Evolutionary conservation across 495 filamentous ascomycete genomes (phyloP), one percentile per base, ranked within the genome.

Genomic region (Tuber brumale): DNA sequence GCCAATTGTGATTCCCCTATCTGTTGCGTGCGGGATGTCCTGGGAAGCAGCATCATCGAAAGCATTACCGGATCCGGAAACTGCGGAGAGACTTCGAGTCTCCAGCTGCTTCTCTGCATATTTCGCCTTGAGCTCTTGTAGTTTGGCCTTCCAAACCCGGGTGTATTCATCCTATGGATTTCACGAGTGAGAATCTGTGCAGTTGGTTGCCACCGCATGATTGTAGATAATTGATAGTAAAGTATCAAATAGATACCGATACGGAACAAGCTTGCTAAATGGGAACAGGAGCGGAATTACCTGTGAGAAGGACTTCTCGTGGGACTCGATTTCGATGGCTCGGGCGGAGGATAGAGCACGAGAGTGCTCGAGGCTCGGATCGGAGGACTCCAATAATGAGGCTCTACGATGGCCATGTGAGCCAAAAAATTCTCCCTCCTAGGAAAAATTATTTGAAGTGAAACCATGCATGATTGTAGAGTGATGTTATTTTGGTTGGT

Each of bases 1-100:
- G 10, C 95, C 95, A 80, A 97, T 91, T 23, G 77, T 76, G n/a
- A 78, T 75, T 7, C 78, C 76, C 43, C 72, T 45, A 39, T 44
- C 31, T 23, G 76, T 41, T 19, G 45, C 69, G 43, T 37, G 70
- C 10, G 70, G 31, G 57, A 66, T 66, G 57, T 66, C 57, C 70
- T 70, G 46, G 14, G 75, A 76, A 31, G 70, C 45, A 45, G 27
- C 14, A 27, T 45, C 70, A n/a, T 70, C 69, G 19, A 74, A 77
- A 23, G 18, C 37, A 5, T 2, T 42, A 70, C 21, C 61, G 14
- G 10, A 42, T 37, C 23, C 43, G 42, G 31, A 46, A 72, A 57
- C 48, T n/a, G 19, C 5, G 10, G 69, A 12, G 69, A 42, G 48
- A 23, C 16, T 35, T 6, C 31, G 39, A 37, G 19, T 23, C 31